These are phyloP conservation scores for Syzygium aqueum DNA, from an alignment of 345 rosid genomes.

Conservation along the genomic window DNA sequence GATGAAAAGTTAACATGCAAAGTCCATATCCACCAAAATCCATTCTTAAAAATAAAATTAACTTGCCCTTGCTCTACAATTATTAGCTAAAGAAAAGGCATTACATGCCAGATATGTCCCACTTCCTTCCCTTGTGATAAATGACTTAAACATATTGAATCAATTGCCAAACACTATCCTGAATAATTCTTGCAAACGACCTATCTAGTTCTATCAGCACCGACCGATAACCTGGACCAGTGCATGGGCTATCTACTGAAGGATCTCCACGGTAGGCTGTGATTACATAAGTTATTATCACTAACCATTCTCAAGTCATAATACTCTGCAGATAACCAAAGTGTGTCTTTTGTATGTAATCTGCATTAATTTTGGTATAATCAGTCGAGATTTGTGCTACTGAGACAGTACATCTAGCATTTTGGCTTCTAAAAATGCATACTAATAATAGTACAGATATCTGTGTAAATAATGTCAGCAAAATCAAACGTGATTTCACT, in stretches of 20 bases:
- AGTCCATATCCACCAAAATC: not conserved
- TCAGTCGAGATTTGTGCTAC: not conserved
- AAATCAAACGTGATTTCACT: not conserved
- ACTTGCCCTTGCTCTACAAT: not conserved
- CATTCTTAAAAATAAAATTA: not conserved
- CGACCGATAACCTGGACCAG: not conserved
- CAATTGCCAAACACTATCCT: not conserved
- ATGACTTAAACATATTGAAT: not conserved
- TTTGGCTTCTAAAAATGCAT: not conserved
- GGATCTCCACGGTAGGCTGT: not conserved
- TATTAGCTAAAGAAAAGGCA: not conserved
- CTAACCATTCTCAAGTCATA: not conserved
- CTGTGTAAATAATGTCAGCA: not conserved
- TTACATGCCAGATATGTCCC: not conserved
- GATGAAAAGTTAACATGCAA: not conserved
- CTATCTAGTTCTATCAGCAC: not conserved
- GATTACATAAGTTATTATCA: not conserved
- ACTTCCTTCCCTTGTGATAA: not conserved
- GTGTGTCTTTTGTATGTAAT: not conserved
- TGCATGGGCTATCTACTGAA: not conserved
- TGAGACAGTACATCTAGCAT: not conserved
- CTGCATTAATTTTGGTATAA: not conserved
- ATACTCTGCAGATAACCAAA: not conserved
- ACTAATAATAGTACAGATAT: not conserved
- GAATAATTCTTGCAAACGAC: not conserved